phyloP scores from a whole-genome alignment of 2,329 filamentous ascomycete species.

The Aspergillus persii region DNA sequence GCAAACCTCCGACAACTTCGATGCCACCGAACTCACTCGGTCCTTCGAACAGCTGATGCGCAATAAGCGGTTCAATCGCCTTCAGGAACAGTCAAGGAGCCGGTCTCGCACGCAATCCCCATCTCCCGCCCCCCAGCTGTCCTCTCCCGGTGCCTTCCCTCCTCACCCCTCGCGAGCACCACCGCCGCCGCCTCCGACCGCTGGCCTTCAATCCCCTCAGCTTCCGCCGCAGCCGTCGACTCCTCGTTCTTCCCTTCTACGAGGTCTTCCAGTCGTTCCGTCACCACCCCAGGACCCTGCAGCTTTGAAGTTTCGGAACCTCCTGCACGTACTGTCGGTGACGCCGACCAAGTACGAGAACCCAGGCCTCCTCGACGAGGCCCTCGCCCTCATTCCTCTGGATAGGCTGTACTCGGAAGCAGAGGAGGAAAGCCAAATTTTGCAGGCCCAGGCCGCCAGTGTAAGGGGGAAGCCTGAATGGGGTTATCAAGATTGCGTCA shows the following conservation, averaged over 20 bases:
- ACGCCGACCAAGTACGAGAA: slow-evolving; percentile 96
- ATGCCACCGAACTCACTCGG: slow-evolving; percentile 75
- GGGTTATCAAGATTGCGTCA: slow-evolving; percentile 97
- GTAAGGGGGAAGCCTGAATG: slow-evolving; percentile 83
- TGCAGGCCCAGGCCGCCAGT: slow-evolving; percentile 83
- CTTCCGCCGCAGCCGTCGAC: slow-evolving; percentile 19
- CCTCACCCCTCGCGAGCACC: slow-evolving; percentile 37
- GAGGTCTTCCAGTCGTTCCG: slow-evolving; percentile 68
- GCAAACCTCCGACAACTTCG: slow-evolving; percentile 50
- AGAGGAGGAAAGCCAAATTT: slow-evolving; percentile 85
- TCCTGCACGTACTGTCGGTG: slow-evolving; percentile 78
- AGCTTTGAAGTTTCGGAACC: slow-evolving; percentile 74
- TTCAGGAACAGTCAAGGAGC: slow-evolving; percentile 63
- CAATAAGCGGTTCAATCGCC: slow-evolving; percentile 81
- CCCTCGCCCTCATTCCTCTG: slow-evolving; percentile 78
- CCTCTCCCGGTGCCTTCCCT: slow-evolving; percentile 16
- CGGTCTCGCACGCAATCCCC: slow-evolving; percentile 60
- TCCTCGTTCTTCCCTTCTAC: slow-evolving; percentile 38
- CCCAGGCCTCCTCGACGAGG: slow-evolving; percentile 88
- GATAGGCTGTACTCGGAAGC: slow-evolving; percentile 91
- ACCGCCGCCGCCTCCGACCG: slow-evolving; percentile 35
- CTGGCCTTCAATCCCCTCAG: slow-evolving; percentile 16
- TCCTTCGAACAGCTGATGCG: slow-evolving; percentile 86
- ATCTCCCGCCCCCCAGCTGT: slow-evolving; percentile 30
- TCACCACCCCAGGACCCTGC: slow-evolving; percentile 70